Base-by-base conservation (phyloP, 2,329 filamentous ascomycete genomes). In the Parastagonospora avenae region DNA sequence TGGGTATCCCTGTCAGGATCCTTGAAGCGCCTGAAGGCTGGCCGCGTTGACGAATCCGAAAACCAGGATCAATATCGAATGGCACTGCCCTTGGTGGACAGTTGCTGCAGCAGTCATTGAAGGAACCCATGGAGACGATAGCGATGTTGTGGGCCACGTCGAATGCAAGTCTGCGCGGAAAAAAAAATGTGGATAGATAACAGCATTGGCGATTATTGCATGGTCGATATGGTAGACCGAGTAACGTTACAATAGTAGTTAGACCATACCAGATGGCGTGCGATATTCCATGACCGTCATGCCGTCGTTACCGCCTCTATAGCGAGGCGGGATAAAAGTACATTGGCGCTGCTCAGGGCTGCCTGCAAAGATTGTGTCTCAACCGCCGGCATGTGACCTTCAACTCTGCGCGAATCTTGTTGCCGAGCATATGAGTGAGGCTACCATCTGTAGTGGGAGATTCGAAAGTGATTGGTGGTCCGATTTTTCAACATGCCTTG, bases 271-370 rank as follows among this genome's bases (percentile, higher is more conserved):
- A 60, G 51, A 49, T 50, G 48, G 48, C 46, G 36, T 47, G 9
- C 42, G 48, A 48, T 42, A 45, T 54, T 48, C 49, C 55, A 30
- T 54, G 39, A 50, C 46, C 56, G 51, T 59, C 54, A 52, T 63
- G 48, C 48, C 48, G 49, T 60, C 54, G 44, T 63, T 48, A 50
- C 53, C 52, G 53, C 52, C 45, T 56, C 46, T 48, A 51, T 28
- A 44, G 55, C 57, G 56, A 58, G 51, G 53, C 57, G 28, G 52
- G 52, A 37, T 57, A 54, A 54, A 52, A 58, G 55, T 64, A 63
- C 59, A 63, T 50, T 48, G 29, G 53, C 61, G 57, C 52, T 50
- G 48, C 36, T 48, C 35, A 31, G 42, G 32, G 46, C 16, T 37
- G 19, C 44, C 14, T 40, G 39, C 15, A 24, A 39, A 6, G 42